Base-by-base conservation (phyloP, 306 rosid species). In the Casuarina cunninghamiana region DNA sequence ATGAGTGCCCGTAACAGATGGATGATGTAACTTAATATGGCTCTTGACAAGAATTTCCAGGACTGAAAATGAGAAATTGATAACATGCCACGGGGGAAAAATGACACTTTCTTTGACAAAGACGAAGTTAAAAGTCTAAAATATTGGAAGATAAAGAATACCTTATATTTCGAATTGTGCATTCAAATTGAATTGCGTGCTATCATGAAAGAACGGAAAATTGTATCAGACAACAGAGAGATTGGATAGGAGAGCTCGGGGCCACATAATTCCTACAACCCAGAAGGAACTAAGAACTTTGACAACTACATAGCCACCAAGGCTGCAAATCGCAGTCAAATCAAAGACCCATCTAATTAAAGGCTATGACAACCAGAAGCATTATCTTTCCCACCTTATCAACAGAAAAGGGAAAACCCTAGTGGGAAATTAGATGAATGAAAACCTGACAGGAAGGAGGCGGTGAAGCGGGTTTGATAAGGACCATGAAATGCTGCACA, bases 401-500 rank as follows among this genome's bases (percentile, higher is more conserved):
- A 43, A 5, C 11, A 55, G 16, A 4, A 26, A 49, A 17, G 16
- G 37, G 12, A 5, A 15, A 12, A n/a, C 12, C 15, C 39, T 2
- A 44, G 67, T 39, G 44, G 32, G 48, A 74, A 78, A 73, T 67
- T 10, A 26, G 66, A 75, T 73, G 72, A 63, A 43, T 16, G 17
- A 37, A 78, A 79, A 94, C 97, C 97, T 89, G 97, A 81, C 82
- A 78, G 54, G 16, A 77, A 79, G 86, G 84, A 49, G 78, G 70
- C 48, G 86, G 71, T 8, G 88, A 79, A 2, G 81, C 62, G 71
- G 95, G 89, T 79, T 90, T 84, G 84, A 93, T 61, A 68, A 95
- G 66, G 77, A 93, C 99, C 91, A 91, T 88, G 90, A 91, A 90
- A 82, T 95, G 99, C 69, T 93, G 97, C 0, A 91, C 86, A 89